Conservation (phyloP, 176 grass and related monocot species). For the Aegilops tauschii region DNA sequence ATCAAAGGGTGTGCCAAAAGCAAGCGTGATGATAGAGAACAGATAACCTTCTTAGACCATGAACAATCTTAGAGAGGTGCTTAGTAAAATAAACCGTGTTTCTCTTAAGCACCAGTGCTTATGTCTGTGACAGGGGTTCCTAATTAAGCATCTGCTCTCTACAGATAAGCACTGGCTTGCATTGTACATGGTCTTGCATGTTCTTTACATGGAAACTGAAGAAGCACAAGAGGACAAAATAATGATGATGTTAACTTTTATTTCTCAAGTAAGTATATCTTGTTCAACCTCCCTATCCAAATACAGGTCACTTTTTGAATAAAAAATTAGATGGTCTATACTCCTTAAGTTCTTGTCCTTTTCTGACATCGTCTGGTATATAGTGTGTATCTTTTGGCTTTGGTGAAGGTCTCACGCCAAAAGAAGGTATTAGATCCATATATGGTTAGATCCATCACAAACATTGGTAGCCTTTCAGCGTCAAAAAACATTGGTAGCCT, state of each 20-base stretch:
- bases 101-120: too few relatives aligned
- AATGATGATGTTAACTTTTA: background rate
- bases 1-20: background rate
- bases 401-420: background rate
- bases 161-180: too few relatives aligned
- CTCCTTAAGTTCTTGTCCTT: conserved; percentile 22
- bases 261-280: conserved; percentile 3
- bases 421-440: background rate
- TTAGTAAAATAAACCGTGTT: too few relatives aligned
- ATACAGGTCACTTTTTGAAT: conserved; percentile 7
- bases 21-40: background rate
- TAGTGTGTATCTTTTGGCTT: background rate
- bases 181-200: too few relatives aligned
- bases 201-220: background rate
- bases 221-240: conserved; percentile 5
- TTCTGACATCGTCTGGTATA: conserved; percentile 25
- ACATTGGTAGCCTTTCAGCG: background rate
- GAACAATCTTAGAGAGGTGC: too few relatives aligned
- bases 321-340: background rate
- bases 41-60: background rate
- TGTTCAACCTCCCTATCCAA: background rate
- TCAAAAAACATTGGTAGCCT: background rate
- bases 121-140: too few relatives aligned
- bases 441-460: background rate
- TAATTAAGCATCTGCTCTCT: too few relatives aligned